Conservation (phyloP, 2,329 filamentous ascomycete genomes). For the Colletotrichum sojae region DNA sequence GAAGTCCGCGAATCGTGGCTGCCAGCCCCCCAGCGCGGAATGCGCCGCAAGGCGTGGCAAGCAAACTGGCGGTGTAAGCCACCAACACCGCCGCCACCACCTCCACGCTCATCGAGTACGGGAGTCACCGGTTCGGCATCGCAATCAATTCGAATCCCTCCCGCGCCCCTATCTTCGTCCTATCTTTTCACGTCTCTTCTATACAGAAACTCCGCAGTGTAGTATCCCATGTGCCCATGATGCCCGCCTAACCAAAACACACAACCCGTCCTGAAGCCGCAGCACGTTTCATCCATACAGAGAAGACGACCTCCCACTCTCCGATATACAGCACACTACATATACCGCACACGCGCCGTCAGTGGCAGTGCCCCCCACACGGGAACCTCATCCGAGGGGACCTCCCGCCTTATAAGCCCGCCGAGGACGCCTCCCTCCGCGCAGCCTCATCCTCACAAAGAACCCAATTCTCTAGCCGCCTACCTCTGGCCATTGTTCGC, state of each 20-base stretch:
- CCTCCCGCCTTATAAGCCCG: neutral
- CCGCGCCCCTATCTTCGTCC: constrained; percentile 9
- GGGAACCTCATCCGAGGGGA: neutral
- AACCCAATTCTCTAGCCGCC: too few species aligned
- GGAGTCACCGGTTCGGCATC: neutral
- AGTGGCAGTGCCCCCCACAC: constrained; percentile 9
- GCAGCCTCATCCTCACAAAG: neutral
- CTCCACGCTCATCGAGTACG: too few species aligned
- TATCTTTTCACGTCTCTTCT: neutral
- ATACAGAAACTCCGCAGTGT: neutral
- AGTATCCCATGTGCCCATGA: neutral
- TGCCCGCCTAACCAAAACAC: constrained; percentile 5
- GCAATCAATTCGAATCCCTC: neutral
- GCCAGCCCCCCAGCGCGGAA: neutral
- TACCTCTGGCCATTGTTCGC: neutral
- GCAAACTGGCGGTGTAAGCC: neutral
- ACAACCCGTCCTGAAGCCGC: constrained; percentile 17
- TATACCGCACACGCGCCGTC: constrained; percentile 19
- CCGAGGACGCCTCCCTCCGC: too few species aligned
- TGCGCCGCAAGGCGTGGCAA: too few species aligned
- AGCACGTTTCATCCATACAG: constrained; percentile 28
- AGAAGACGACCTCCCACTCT: neutral
- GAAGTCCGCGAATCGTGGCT: neutral
- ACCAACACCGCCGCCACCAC: neutral
- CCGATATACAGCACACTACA: neutral